Evolutionary conservation across 2,329 filamentous ascomycete genomes (phyloP).

Genomic region (Fusarium continuum): DNA sequence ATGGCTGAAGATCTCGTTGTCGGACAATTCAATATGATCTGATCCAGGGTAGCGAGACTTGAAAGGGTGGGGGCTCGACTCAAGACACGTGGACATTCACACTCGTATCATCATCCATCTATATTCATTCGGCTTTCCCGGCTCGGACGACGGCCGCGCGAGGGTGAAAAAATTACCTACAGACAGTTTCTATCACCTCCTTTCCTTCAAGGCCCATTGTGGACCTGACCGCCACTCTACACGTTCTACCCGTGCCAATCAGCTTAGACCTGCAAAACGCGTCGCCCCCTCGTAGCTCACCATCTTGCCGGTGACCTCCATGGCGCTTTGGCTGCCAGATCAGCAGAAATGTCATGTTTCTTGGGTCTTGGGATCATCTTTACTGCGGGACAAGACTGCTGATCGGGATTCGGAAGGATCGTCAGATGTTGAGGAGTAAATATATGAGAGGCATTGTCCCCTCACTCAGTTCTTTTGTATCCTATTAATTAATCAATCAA

Average conservation of each 20-base stretch:
- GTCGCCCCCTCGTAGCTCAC: not conserved
- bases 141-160: not conserved
- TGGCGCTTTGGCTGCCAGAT: not conserved
- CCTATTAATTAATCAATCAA: not conserved
- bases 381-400: not conserved
- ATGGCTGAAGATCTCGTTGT: not conserved
- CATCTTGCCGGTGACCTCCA: not conserved
- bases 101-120: constrained; percentile 1
- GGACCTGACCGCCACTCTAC: not conserved
- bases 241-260: not conserved
- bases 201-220: not conserved
- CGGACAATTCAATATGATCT: constrained; percentile 10
- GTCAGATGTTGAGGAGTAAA: not conserved
- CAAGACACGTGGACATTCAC: constrained; percentile 6
- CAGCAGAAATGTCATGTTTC: not conserved
- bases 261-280: not conserved
- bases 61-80: constrained; percentile 8
- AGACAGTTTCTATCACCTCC: fast-evolving
- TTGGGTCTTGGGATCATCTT: not conserved
- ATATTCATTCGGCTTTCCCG: constrained; percentile 11
- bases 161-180: constrained; percentile 5
- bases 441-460: not conserved
- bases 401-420: not conserved
- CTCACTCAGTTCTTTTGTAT: fast-evolving
- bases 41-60: constrained; percentile 2